Evolutionary conservation across 139 green algal species (phyloP).

Genomic region (Chlamydomonas sp.): DNA sequence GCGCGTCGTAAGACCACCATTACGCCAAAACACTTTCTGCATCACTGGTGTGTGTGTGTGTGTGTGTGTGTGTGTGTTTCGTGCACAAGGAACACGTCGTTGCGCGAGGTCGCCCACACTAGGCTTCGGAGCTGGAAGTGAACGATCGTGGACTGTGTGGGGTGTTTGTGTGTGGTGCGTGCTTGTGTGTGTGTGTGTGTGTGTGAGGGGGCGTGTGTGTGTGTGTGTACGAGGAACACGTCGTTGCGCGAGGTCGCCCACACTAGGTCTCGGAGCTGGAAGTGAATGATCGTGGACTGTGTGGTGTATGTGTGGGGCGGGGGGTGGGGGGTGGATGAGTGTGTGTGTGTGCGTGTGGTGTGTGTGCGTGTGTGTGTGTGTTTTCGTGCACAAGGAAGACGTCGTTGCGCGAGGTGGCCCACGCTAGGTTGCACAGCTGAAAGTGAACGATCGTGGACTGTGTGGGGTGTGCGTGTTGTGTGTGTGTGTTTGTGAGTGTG

Average conservation of each 20-base stretch:
- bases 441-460: not conserved
- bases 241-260: conserved; percentile 73
- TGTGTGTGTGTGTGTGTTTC: too few relatives aligned
- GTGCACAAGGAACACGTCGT: conserved; percentile 85
- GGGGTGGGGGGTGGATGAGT: not conserved
- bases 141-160: too few relatives aligned
- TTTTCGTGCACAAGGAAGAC: too few relatives aligned
- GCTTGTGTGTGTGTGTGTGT: not conserved
- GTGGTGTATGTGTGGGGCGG: not conserved
- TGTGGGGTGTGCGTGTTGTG: too few relatives aligned
- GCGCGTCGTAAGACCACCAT: too few relatives aligned
- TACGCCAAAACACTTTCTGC: too few relatives aligned
- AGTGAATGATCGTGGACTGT: conserved; percentile 6
- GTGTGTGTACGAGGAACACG: conserved; percentile 25
- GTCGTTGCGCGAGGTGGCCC: too few relatives aligned
- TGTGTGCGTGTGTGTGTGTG: not conserved
- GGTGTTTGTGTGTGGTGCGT: not conserved
- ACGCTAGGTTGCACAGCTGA: not conserved
- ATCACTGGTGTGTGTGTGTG: too few relatives aligned
- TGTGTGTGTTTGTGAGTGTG: too few relatives aligned
- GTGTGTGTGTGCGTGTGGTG: not conserved
- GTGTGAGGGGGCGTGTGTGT: not conserved
- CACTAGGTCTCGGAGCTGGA: conserved; percentile 79
- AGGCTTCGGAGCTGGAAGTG: conserved; percentile 73
- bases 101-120: conserved; percentile 67